Evolutionary conservation across 306 rosid species (phyloP).

Genomic region (Glycine soja): DNA sequence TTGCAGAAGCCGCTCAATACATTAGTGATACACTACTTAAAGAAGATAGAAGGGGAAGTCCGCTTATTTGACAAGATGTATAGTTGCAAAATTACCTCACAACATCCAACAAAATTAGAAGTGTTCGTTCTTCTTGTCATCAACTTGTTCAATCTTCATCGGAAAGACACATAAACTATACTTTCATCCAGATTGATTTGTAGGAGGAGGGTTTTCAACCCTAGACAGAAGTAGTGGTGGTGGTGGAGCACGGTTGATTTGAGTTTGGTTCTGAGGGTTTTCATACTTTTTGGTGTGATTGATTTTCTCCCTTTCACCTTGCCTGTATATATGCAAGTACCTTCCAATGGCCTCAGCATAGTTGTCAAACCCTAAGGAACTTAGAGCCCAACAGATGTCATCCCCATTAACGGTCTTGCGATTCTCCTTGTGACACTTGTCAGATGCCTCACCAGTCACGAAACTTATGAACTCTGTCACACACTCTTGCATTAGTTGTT

Average conservation of each 20-base stretch:
- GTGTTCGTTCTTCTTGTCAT: neutral
- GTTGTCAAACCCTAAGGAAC: slow-evolving; percentile 81
- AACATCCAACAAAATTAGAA: slow-evolving; percentile 29
- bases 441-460: slow-evolving; percentile 82
- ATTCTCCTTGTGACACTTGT: slow-evolving; percentile 91
- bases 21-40: neutral
- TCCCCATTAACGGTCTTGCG: slow-evolving; percentile 89
- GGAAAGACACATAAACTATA: neutral
- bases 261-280: too few species aligned
- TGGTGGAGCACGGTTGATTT: slow-evolving; percentile 9
- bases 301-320: slow-evolving; percentile 57
- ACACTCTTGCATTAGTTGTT: slow-evolving; percentile 82
- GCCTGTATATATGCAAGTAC: slow-evolving; percentile 67
- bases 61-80: slow-evolving; percentile 36
- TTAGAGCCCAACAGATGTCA: slow-evolving; percentile 90
- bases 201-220: slow-evolving; percentile 39
- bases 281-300: slow-evolving; percentile 38
- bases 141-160: neutral
- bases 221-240: slow-evolving; percentile 40
- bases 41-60: slow-evolving; percentile 11
- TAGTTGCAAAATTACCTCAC: slow-evolving; percentile 45
- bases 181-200: slow-evolving; percentile 43
- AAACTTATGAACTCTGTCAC: slow-evolving; percentile 90
- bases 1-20: slow-evolving; percentile 26
- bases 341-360: slow-evolving; percentile 64